phyloP scores from a whole-genome alignment of 2,329 filamentous ascomycete species.

The Didymella arachidicola region DNA sequence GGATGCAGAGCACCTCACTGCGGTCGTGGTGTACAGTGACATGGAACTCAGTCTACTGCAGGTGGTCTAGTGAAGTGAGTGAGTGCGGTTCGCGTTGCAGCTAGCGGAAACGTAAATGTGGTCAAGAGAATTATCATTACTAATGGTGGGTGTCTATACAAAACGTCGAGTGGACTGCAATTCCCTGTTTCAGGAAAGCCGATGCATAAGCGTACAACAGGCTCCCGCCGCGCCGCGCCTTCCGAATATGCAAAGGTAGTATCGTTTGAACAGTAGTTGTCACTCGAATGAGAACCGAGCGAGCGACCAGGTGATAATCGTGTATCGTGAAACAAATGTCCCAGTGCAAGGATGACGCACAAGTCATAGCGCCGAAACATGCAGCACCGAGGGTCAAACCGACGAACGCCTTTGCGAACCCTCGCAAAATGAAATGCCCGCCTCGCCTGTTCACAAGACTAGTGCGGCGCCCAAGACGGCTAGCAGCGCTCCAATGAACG shows the following conservation, averaged over 20 bases:
- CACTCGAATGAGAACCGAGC: slow-evolving; percentile 1
- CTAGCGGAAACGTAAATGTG: neutral
- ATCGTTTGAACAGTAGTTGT: neutral
- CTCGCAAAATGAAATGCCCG: neutral
- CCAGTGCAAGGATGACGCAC: slow-evolving; percentile 5
- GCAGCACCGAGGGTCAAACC: neutral
- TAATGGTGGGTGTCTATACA: slow-evolving; percentile 13
- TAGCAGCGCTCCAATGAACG: slow-evolving; percentile 4
- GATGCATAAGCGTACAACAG: neutral
- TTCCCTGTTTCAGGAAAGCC: neutral
- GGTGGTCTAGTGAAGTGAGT: neutral
- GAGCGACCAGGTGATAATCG: neutral
- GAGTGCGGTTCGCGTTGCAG: neutral
- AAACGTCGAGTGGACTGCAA: neutral
- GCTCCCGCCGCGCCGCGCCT: neutral
- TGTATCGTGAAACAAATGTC: slow-evolving; percentile 7
- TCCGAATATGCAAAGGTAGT: slow-evolving; percentile 4
- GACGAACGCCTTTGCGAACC: no score
- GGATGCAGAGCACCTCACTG: no score
- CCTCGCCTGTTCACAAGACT: slow-evolving; percentile 15
- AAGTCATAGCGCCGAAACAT: neutral
- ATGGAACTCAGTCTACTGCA: neutral
- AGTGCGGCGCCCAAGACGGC: slow-evolving; percentile 24
- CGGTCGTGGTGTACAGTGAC: no score
- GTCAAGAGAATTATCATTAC: slow-evolving; percentile 5